These are phyloP conservation scores for Streptanthus diversifolius DNA, from an alignment of 345 rosid species.

Conservation along the genomic window DNA sequence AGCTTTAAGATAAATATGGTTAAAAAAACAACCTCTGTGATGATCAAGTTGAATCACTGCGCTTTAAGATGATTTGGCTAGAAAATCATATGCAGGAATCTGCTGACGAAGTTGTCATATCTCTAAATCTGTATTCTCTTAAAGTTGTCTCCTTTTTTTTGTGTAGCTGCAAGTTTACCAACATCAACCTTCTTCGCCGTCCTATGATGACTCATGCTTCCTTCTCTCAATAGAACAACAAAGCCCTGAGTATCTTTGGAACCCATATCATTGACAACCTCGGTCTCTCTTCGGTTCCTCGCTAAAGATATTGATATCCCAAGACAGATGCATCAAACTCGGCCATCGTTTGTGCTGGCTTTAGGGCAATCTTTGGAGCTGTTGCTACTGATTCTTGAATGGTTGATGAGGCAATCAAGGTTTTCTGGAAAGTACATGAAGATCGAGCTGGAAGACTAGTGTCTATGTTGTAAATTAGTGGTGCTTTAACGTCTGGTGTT, in stretches of 20 bases:
- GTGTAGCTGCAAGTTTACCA: constrained; percentile 48
- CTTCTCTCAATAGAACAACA: constrained; percentile 63
- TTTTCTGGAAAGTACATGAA: constrained; percentile 53
- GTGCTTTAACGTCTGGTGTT: neutral
- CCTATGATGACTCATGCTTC: constrained; percentile 77
- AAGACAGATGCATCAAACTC: constrained; percentile 49
- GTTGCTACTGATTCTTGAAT: constrained; percentile 49
- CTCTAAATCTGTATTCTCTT: neutral
- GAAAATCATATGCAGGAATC: too few species aligned
- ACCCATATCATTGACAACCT: constrained; percentile 45
- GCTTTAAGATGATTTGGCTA: too few species aligned
- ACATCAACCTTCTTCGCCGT: constrained; percentile 50
- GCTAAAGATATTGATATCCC: constrained; percentile 42
- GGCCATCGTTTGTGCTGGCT: constrained; percentile 49
- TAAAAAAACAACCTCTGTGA: too few species aligned
- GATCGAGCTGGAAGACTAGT: constrained; percentile 32
- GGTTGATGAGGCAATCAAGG: constrained; percentile 46
- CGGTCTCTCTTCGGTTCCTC: constrained; percentile 40
- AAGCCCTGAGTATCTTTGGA: constrained; percentile 60
- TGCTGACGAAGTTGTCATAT: neutral
- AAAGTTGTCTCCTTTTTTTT: neutral
- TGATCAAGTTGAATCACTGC: neutral
- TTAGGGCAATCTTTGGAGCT: constrained; percentile 72
- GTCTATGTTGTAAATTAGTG: constrained; percentile 22
- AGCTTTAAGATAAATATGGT: too few species aligned